Evolutionary conservation across 306 rosid species (phyloP).

Genomic region (Lupinus albus): DNA sequence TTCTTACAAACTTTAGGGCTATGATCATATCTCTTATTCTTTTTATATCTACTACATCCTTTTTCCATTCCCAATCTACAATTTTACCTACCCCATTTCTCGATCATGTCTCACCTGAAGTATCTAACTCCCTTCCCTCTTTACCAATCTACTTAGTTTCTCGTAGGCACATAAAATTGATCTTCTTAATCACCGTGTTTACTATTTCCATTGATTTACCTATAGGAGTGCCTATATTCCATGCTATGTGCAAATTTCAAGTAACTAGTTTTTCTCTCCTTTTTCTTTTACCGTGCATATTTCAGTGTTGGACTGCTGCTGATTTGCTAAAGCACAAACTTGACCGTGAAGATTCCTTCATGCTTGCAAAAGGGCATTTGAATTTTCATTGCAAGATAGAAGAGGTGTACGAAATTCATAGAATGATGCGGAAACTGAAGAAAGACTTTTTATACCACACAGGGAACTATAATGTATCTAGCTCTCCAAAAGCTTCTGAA

Average conservation of each 20-base stretch:
- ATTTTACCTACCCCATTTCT: no score
- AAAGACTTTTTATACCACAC: slow-evolving; percentile 49
- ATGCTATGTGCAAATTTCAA: not conserved
- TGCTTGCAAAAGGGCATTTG: slow-evolving; percentile 68
- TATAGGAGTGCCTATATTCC: no score
- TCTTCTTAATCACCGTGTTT: no score
- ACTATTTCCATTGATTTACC: not conserved
- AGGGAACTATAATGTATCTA: slow-evolving; percentile 36
- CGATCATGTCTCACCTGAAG: no score
- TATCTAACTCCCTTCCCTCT: no score
- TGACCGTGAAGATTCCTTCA: slow-evolving; percentile 62
- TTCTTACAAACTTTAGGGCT: no score
- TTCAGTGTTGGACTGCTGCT: slow-evolving; percentile 88
- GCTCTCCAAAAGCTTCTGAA: slow-evolving; percentile 48
- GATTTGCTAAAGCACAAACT: slow-evolving; percentile 67
- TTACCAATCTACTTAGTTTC: no score
- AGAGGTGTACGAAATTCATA: slow-evolving; percentile 55
- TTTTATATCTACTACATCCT: no score
- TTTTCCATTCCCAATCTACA: no score
- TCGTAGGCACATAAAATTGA: no score
- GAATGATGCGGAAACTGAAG: slow-evolving; percentile 63
- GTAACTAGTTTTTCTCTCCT: slow-evolving; percentile 30
- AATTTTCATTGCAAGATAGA: slow-evolving; percentile 68
- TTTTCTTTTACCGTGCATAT: slow-evolving; percentile 28
- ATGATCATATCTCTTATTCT: no score